Conservation (phyloP, 805 yeast genomes). For the Maudiozyma pseudohumilis region DNA sequence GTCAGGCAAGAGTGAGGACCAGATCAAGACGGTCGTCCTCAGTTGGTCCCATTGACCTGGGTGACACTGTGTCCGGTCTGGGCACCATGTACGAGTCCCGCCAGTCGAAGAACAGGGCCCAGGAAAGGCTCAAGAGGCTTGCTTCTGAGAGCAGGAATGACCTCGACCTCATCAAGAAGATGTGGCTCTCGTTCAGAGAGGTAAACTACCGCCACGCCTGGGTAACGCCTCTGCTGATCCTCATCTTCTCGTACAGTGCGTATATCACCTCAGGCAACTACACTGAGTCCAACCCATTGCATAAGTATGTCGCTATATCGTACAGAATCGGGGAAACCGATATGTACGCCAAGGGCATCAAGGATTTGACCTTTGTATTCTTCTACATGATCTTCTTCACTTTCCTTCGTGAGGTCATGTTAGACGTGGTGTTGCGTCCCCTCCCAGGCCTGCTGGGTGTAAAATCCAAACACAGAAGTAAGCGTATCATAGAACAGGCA, state of each 20-base stretch:
- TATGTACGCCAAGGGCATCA: constrained; percentile 74
- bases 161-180: constrained; percentile 43
- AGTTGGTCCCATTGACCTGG: constrained; percentile 64
- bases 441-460: constrained; percentile 44
- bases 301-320: constrained; percentile 53
- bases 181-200: constrained; percentile 42
- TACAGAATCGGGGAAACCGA: constrained; percentile 53
- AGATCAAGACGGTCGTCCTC: constrained; percentile 45
- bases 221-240: constrained; percentile 52
- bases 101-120: constrained; percentile 31
- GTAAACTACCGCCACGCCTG: constrained; percentile 48
- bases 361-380: constrained; percentile 70
- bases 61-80: constrained; percentile 59
- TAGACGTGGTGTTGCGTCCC: constrained; percentile 76
- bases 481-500: constrained; percentile 87
- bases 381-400: constrained; percentile 83
- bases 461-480: constrained; percentile 39
- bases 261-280: constrained; percentile 50
- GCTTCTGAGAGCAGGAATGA: constrained; percentile 32
- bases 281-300: constrained; percentile 50
- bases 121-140: constrained; percentile 7
- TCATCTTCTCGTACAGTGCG: constrained; percentile 33
- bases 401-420: constrained; percentile 78
- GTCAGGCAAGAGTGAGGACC: constrained; percentile 1
- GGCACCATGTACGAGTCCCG: constrained; percentile 51